Evolutionary conservation across 2,329 filamentous ascomycete species (phyloP).

Genomic region (Leptosphaerulina australis): DNA sequence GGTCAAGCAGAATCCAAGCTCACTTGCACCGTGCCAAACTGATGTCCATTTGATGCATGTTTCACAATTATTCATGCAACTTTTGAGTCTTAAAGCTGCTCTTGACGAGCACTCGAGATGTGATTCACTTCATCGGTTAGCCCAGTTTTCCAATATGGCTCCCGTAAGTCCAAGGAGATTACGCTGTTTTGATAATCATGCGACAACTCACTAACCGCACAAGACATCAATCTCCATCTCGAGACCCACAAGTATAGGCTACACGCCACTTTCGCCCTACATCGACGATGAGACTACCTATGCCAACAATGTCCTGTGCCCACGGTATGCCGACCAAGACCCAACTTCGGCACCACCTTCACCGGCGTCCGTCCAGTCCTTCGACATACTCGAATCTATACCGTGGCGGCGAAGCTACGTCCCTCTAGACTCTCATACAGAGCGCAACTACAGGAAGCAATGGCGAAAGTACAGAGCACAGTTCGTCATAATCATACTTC

Average conservation of each 20-base stretch:
- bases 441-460: constrained; percentile 10
- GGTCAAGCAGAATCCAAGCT: constrained; percentile 15
- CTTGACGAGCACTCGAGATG: constrained; percentile 5
- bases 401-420: constrained; percentile 42
- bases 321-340: constrained; percentile 43
- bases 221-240: constrained; percentile 27
- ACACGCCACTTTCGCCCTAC: constrained; percentile 38
- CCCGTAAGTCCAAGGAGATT: constrained; percentile 34
- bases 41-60: constrained; percentile 27
- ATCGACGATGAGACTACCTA: constrained; percentile 32
- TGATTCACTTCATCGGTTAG: constrained; percentile 2
- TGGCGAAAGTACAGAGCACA: constrained; percentile 31
- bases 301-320: constrained; percentile 37
- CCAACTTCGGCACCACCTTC: constrained; percentile 42
- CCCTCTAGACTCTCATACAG: not conserved
- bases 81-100: constrained; percentile 12
- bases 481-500: constrained; percentile 26
- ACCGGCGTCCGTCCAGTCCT: constrained; percentile 43
- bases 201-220: constrained; percentile 26
- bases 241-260: constrained; percentile 26
- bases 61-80: constrained; percentile 29
- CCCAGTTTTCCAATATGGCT: constrained; percentile 28
- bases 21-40: constrained; percentile 2
- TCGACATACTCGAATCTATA: constrained; percentile 42
- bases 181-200: constrained; percentile 19